phyloP scores from a whole-genome alignment of 2,329 filamentous ascomycete genomes.

The Pseudopithomyces chartarum region DNA sequence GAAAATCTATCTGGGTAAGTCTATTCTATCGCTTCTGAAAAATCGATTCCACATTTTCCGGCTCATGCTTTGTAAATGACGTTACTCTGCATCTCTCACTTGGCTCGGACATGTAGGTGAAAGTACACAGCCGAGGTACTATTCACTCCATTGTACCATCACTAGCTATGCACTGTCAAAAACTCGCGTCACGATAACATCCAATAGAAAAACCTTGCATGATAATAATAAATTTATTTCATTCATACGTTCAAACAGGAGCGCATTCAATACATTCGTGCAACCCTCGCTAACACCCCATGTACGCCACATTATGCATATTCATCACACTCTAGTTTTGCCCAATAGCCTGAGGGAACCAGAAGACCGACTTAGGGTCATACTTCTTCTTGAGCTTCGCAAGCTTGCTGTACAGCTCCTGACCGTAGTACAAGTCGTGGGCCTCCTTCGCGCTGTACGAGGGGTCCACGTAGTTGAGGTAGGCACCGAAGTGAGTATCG shows the following conservation, averaged over 20 bases:
- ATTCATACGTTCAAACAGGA: not conserved
- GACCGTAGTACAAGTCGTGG: conserved; percentile 56
- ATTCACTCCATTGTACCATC: no score
- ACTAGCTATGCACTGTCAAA: no score
- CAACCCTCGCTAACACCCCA: not conserved
- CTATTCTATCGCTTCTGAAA: no score
- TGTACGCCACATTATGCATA: not conserved
- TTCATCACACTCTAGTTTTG: not conserved
- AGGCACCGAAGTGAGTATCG: conserved; percentile 53
- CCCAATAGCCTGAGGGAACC: conserved; percentile 46
- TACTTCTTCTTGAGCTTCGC: conserved; percentile 46
- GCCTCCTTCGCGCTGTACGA: conserved; percentile 54
- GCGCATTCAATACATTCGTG: not conserved
- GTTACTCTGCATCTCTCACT: no score
- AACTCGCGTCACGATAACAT: no score
- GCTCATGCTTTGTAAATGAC: no score
- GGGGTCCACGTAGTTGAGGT: conserved; percentile 61
- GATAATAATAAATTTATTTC: not conserved
- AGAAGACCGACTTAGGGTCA: conserved; percentile 46
- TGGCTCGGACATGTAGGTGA: no score
- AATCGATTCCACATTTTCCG: no score
- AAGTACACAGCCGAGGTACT: no score
- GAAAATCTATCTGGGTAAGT: no score
- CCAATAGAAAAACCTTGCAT: not conserved
- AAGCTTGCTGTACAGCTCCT: conserved; percentile 40